These are phyloP conservation scores for Chaetomiaceae sp. DNA, from an alignment of 2,329 filamentous ascomycete species.

Conservation along the genomic window DNA sequence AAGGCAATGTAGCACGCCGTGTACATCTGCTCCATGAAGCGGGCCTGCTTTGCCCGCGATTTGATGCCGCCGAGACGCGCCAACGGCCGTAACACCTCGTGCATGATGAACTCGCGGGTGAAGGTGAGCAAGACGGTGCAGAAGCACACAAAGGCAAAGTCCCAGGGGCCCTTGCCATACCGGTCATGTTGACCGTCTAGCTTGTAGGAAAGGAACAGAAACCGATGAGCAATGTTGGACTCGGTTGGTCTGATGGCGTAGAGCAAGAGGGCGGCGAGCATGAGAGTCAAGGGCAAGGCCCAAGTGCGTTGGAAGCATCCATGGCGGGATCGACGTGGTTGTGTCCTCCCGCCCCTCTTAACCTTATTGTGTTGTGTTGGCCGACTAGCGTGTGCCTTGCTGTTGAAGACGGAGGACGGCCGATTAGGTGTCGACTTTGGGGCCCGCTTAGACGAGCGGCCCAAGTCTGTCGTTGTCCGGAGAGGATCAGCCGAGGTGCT, in stretches of 20 bases:
- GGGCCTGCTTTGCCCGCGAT: constrained; percentile 71
- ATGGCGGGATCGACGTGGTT: neutral
- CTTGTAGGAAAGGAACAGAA: constrained; percentile 87
- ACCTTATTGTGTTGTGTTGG: neutral
- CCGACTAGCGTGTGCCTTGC: neutral
- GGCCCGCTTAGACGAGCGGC: neutral
- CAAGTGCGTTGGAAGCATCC: constrained; percentile 45
- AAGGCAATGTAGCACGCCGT: constrained; percentile 85
- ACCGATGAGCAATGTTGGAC: constrained; percentile 72
- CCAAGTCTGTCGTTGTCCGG: neutral
- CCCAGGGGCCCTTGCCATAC: constrained; percentile 82
- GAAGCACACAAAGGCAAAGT: constrained; percentile 82
- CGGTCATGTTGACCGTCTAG: constrained; percentile 53
- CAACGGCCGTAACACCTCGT: constrained; percentile 74
- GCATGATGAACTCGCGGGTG: constrained; percentile 93
- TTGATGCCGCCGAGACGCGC: constrained; percentile 66
- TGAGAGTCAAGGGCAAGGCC: constrained; percentile 63
- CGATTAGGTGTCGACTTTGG: neutral
- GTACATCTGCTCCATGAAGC: constrained; percentile 96
- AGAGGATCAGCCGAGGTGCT: neutral
- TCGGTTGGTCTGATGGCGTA: constrained; percentile 73
- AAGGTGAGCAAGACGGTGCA: constrained; percentile 88
- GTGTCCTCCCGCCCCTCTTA: neutral
- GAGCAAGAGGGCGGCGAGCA: constrained; percentile 57
- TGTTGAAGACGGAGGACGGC: neutral